These are phyloP conservation scores for Glarea lozoyensis DNA, from an alignment of 495 filamentous ascomycete species.

Conservation along the genomic window DNA sequence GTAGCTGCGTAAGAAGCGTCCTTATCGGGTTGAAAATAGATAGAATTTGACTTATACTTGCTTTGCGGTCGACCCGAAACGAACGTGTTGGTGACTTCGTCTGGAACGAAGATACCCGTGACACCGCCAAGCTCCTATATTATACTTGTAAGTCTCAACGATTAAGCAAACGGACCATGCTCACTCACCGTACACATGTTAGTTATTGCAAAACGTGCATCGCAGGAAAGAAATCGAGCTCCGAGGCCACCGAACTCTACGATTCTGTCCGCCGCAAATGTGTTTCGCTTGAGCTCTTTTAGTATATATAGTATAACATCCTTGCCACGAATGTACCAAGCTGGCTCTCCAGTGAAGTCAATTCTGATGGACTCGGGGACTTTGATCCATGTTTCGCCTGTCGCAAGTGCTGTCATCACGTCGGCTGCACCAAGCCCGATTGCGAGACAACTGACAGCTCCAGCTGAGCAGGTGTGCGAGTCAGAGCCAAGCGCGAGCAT, in stretches of 20 bases:
- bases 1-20: slow-evolving; percentile 30
- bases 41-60: slow-evolving; percentile 22
- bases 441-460: slow-evolving; percentile 29
- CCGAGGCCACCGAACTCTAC: slow-evolving; percentile 37
- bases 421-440: slow-evolving; percentile 39
- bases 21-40: slow-evolving; percentile 31
- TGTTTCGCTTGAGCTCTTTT: slow-evolving; percentile 34
- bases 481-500: slow-evolving; percentile 37
- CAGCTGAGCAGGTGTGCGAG: slow-evolving; percentile 39
- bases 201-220: slow-evolving; percentile 37
- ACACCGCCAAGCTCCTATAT: slow-evolving; percentile 36
- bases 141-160: neutral
- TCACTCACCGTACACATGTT: slow-evolving; percentile 37
- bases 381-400: slow-evolving; percentile 38
- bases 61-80: slow-evolving; percentile 22
- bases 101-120: slow-evolving; percentile 33
- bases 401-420: slow-evolving; percentile 34
- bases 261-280: slow-evolving; percentile 33
- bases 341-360: slow-evolving; percentile 25
- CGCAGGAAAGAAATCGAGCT: slow-evolving; percentile 25
- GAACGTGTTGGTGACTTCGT: slow-evolving; percentile 26
- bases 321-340: slow-evolving; percentile 35
- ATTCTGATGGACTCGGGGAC: slow-evolving; percentile 34
- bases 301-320: slow-evolving; percentile 39
- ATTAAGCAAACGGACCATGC: neutral